Evolutionary conservation across 2,329 filamentous ascomycete species (phyloP), one percentile per base, ranked within the genome.

Genomic region (Paraphoma sp.): DNA sequence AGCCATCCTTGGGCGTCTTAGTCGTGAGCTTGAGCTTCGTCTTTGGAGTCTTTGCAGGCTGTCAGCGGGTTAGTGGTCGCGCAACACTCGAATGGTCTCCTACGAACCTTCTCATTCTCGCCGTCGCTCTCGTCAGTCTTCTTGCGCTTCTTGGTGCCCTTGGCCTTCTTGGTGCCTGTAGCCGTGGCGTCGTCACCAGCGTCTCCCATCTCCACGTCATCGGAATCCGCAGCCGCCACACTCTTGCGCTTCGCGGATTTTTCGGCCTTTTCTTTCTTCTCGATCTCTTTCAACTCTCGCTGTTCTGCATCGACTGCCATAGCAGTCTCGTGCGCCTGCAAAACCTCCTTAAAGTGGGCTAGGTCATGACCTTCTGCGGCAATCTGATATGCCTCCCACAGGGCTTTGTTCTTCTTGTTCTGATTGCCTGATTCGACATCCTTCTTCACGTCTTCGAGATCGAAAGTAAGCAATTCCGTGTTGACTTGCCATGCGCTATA

Each of bases 401-500:
- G 82, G 56, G 87, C 84, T 80, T 96, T 96, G 72, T 87, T 86
- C 82, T 90, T 89, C 83, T 97, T 97, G 80, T 89, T 87, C 81
- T 96, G 96, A 51, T 88, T 89, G 50, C 90, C 81, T 23, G 88
- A 82, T 51, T 86, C 84, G 58, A 93, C 89, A 31, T 89, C 88
- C 57, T 88, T 86, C 40, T 87, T 86, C 62, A 93, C 89, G 28
- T 89, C 87, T 50, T 89, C 87, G 12, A 90, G 81, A 54, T 93
- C 88, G 51, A 98, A 86, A 36, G 92, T 89, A 36, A 87, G 86
- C 38, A 99, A 84, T 56, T 92, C 89, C 18, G 88, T 90, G 77
- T 98, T 97, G 59, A 88, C 85, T 63, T 94, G 91, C 94, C 94
- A 99, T 38, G 91, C 91, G 79, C 95, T 99, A 67, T 16, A 18